Evolutionary conservation across 352 stramenopile species (phyloP), one percentile per base, ranked within the genome.

Genomic region (Globisporangium lucens): DNA sequence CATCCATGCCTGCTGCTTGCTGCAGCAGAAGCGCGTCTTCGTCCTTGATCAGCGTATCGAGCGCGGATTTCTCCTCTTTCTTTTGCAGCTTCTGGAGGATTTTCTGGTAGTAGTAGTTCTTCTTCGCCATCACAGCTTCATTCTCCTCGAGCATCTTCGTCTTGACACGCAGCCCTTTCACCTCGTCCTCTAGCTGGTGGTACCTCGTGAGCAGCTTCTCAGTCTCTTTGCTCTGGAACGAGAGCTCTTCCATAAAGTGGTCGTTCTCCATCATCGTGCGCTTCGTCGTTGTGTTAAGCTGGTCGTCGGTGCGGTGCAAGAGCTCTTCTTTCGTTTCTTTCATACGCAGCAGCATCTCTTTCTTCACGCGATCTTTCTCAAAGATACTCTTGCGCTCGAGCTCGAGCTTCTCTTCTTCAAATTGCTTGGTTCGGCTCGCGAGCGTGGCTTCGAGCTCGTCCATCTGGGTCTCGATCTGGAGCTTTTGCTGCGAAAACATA

Each of bases 191-290:
- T 1, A 90, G 53, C 10, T 57, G 63, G 7, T 76, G 66, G 20
- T 80, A 73, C 12, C 76, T 68, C n/a, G 61, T 65, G n/a, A 93
- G 57, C 6, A 94, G 46, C 61, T 89, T 86, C 56, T 94, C 87
- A 1, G 82, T 87, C 67, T 95, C 83, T 12, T 78, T 77, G 70
- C 82, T 92, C 61, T 90, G 81, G 55, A 86, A 89, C 24, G 81
- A 76, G 2, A 95, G 53, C 56, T 95, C 84, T 1, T 89, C 77
- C 20, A 88, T 85, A 43, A 88, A 82, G 55, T 92, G 84, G 49
- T 87, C 87, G 61, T 92, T 93, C 60, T 95, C 87, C 61, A 92
- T 75, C 74, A 93, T 87, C 29, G 80, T 94, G 49, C 87, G 82
- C 69, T 92, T 88, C 5, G 84, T 93, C 1, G 83, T 82, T 6